Base-by-base conservation (phyloP, 805 yeast genomes). In the Candida railenensis region DNA sequence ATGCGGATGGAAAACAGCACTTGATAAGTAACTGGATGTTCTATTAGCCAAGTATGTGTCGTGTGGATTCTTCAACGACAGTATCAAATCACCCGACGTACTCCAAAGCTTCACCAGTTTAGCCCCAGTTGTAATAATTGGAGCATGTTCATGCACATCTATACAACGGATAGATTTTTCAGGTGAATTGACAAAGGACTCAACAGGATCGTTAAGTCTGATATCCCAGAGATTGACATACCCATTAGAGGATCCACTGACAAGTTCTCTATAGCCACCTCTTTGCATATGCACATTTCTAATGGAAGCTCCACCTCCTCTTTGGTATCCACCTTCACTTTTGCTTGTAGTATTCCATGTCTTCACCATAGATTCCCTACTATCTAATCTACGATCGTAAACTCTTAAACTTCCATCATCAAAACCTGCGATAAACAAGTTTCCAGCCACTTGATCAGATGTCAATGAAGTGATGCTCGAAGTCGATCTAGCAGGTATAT, bases 71-170 rank as follows among this genome's bases (percentile, higher is more conserved):
- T 76, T 77, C 53, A 91, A 78, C 8, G 78, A 75, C 1, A 88
- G 70, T 4, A 91, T 69, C 45, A 80, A 62, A 48, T 87, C 87
- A 2, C 98, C 98, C 0, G 86, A 71, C 0, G 96, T 89, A 2
- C 96, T 82, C 87, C 94, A 91, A 3, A 94, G 66, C 39, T 88
- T 85, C 14, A 90, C 82, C 32, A 79, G 75, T 50, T 85, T 85
- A 1, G 91, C 83, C 0, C 96, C 97, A 2, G 96, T 86, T 2
- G 91, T 92, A 47, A 94, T 80, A 2, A 94, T 76, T 1, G 99
- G 98, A 0, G 98, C 99, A 67, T 94, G 99, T 58, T 94, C 99
- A 66, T 94, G 99, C 3, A 89, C 81, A 58, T 87, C 86, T 46
- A 89, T 75, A 18, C 89, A 77, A 5, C 94, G 79, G 77, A 69